Conservation (phyloP, 768 basidiomycete genomes). For the Termitomyces sp. region DNA sequence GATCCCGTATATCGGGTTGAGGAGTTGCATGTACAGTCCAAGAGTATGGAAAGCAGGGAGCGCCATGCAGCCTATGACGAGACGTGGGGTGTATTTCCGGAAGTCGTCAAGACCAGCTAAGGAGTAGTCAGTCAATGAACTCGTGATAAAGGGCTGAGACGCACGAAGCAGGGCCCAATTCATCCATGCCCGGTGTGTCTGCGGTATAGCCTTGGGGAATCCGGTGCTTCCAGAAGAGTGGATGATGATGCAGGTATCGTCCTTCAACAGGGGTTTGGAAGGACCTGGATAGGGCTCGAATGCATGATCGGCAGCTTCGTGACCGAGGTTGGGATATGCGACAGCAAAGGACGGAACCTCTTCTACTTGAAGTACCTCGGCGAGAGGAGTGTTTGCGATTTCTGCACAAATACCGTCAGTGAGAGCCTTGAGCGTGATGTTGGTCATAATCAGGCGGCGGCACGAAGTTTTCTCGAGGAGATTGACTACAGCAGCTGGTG, state of each 20-base stretch:
- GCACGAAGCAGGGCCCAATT: constrained; percentile 26
- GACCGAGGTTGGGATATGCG: constrained; percentile 15
- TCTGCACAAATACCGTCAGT: constrained; percentile 25
- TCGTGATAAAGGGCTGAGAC: not conserved
- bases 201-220: constrained; percentile 32
- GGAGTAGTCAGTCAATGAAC: not conserved
- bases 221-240: constrained; percentile 33
- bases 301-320: constrained; percentile 10
- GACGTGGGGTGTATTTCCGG: constrained; percentile 4
- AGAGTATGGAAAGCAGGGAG: constrained; percentile 32
- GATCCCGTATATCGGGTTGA: constrained; percentile 22
- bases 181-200: constrained; percentile 18
- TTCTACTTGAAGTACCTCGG: constrained; percentile 25
- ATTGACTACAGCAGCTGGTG: constrained; percentile 32
- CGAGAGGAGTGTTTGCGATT: constrained; percentile 15
- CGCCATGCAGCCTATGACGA: constrained; percentile 21
- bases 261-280: not conserved
- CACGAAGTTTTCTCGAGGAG: constrained; percentile 37
- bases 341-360: constrained; percentile 23
- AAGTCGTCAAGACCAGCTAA: constrained; percentile 11
- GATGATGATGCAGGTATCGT: not conserved
- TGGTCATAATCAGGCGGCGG: constrained; percentile 35
- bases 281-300: constrained; percentile 6
- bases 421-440: constrained; percentile 26
- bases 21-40: constrained; percentile 25